Evolutionary conservation across 2,329 filamentous ascomycete genomes (phyloP), one percentile per base, ranked within the genome.

Genomic region (Fusarium redolens): DNA sequence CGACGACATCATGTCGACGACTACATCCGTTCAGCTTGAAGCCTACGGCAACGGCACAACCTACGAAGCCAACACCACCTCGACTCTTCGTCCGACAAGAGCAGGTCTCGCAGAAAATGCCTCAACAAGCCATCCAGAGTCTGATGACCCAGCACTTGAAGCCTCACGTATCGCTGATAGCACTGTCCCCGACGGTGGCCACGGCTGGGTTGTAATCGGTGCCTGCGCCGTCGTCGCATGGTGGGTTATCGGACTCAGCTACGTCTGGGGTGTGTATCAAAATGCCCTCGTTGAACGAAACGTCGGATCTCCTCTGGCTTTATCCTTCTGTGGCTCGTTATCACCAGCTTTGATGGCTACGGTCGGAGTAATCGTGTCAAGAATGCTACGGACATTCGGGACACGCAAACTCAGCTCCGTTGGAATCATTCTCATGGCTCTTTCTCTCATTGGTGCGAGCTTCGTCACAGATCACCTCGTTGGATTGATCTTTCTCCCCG

Each of bases 201-300:
- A 76, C 31, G 78, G 78, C 4, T 79, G 78, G 78, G 72, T 75
- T 6, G 75, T 79, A 1, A 69, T 79, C 4, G 33, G 55, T 2
- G 75, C 71, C 31, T 79, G 78, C 18, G 72, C 77, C 7, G 41
- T 75, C 11, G 67, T 80, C 0, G 57, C 75, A 0, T 79, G 87
- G 81, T 89, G 87, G 87, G 85, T 87, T 54, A 85, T 87, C n/a
- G 89, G 89, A 33, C 87, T 85, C 1, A 84, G 83, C 12, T 89
- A 89, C 71, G 85, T 83, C 67, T 92, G 89, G 89, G 90, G 90
- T 10, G 84, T 92, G 1, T 81, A 91, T 18, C 90, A 92, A 77
- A 84, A 84, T 5, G 89, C 86, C 0, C 82, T 92, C 0, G 84
- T 90, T 1, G 79, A 85, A 40, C 79, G 85, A 22, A 81, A 82